Percentiles rank a stretch among this genome's conserved stretches.
phyloP scores from a whole-genome alignment of 1,139 yeast genomes.

The Hyphopichia burtonii region DNA sequence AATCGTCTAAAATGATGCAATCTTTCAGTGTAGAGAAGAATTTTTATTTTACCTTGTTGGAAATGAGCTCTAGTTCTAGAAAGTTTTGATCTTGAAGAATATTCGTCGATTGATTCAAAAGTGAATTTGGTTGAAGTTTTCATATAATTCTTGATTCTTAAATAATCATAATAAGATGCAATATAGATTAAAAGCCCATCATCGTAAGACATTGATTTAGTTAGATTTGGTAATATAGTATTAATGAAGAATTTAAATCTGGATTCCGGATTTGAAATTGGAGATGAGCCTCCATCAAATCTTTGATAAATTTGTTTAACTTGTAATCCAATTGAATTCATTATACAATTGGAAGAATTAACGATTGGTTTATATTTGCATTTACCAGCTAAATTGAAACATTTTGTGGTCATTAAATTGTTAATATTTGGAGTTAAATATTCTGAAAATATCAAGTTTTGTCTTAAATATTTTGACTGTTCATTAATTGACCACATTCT shows the following conservation, averaged over 20 bases:
- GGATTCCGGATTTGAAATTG: slow-evolving; percentile 70
- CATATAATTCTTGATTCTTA: slow-evolving; percentile 73
- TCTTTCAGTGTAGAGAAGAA: slow-evolving; percentile 87
- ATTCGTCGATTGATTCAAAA: slow-evolving; percentile 78
- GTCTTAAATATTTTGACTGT: slow-evolving; percentile 72
- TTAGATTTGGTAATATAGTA: slow-evolving; percentile 66
- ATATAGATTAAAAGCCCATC: slow-evolving; percentile 79
- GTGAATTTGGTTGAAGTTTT: slow-evolving; percentile 59
- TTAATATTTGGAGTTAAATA: slow-evolving; percentile 80
- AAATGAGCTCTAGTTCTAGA: slow-evolving; percentile 73
- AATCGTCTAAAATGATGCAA: slow-evolving; percentile 87
- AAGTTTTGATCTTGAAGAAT: slow-evolving; percentile 67
- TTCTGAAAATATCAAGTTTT: slow-evolving; percentile 72
- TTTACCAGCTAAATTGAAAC: slow-evolving; percentile 66
- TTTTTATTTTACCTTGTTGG: slow-evolving; percentile 60
- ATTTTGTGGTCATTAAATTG: slow-evolving; percentile 56
- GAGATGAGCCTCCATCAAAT: slow-evolving; percentile 52
- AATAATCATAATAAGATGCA: slow-evolving; percentile 84
- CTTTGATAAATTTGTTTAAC: slow-evolving; percentile 74
- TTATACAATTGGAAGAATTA: slow-evolving; percentile 38
- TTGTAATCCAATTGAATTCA: slow-evolving; percentile 54
- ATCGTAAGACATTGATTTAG: slow-evolving; percentile 55
- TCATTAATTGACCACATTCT: slow-evolving; percentile 93
- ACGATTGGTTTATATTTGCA: slow-evolving; percentile 49
- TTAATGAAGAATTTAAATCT: slow-evolving; percentile 80